Percentiles rank a stretch among this genome's conserved stretches.
phyloP scores from a whole-genome alignment of 495 filamentous ascomycete species.

The Daldinia grandis region DNA sequence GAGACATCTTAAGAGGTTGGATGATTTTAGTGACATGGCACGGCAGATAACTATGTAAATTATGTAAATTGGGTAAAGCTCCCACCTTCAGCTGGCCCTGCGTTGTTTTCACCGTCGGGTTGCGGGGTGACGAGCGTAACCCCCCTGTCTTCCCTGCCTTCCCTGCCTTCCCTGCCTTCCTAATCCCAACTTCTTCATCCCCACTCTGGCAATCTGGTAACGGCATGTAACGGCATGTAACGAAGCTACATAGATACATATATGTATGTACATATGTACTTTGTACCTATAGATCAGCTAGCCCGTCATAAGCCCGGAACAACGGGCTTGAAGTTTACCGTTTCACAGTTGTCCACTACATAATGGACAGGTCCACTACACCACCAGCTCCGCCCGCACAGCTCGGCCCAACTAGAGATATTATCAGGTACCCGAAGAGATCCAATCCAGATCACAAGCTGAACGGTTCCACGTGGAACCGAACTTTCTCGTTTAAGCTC shows the following conservation, averaged over 20 bases:
- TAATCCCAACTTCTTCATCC: not conserved
- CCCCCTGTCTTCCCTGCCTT: slow-evolving; percentile 1
- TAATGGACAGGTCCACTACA: not conserved
- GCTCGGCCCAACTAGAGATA: slow-evolving; percentile 5
- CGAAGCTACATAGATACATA: not conserved
- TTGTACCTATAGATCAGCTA: no score
- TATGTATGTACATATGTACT: not conserved
- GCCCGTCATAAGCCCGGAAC: not conserved
- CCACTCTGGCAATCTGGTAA: not conserved
- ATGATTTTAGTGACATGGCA: slow-evolving; percentile 45
- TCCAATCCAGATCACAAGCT: slow-evolving; percentile 15
- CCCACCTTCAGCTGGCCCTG: slow-evolving; percentile 30
- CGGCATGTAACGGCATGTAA: not conserved
- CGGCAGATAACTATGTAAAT: slow-evolving; percentile 32
- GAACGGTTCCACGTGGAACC: slow-evolving; percentile 25
- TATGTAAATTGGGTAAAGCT: slow-evolving; percentile 30
- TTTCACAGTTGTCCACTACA: not conserved
- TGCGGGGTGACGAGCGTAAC: slow-evolving; percentile 46
- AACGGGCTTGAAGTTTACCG: not conserved
- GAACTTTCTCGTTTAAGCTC: slow-evolving; percentile 8
- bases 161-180: not conserved
- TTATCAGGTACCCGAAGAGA: not conserved
- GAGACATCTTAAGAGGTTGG: slow-evolving; percentile 23
- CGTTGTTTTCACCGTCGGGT: slow-evolving; percentile 46
- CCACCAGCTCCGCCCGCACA: not conserved